Conservation (phyloP, 768 basidiomycete genomes). For the Hydnomerulius pinastri region DNA sequence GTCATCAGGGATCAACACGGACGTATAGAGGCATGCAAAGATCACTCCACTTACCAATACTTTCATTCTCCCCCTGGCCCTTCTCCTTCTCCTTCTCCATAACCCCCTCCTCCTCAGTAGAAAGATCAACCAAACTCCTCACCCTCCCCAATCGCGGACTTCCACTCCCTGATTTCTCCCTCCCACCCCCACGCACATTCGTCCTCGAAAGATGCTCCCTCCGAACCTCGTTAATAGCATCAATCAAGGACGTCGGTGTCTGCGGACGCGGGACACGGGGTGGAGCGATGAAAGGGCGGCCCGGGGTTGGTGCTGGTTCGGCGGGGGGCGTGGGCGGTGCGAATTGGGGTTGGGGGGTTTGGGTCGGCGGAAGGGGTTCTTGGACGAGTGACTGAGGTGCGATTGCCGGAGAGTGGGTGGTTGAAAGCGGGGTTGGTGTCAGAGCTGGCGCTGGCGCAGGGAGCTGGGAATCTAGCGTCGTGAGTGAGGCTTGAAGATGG, state of each 20-base stretch:
- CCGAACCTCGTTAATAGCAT: constrained; percentile 24
- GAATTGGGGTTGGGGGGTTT: constrained; percentile 2
- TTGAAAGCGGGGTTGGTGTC: no score
- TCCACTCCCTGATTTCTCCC: not conserved
- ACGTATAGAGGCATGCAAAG: no score
- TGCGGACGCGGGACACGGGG: constrained; percentile 20
- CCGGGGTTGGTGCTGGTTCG: not conserved
- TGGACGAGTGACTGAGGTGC: not conserved
- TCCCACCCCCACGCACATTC: not conserved
- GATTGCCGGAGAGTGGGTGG: no score
- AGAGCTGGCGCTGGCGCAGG: no score
- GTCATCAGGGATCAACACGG: no score
- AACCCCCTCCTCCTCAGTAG: not conserved
- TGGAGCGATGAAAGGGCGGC: constrained; percentile 20
- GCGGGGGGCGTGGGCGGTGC: not conserved
- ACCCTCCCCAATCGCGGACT: not conserved
- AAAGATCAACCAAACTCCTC: not conserved
- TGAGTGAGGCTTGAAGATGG: no score
- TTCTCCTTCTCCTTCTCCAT: not conserved
- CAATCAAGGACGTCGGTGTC: constrained; percentile 19
- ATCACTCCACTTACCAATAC: no score
- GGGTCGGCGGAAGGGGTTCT: not conserved
- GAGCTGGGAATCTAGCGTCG: no score
- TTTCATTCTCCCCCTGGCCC: no score
- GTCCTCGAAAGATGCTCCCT: not conserved